Evolutionary conservation across 441 rosid species (phyloP), one percentile per base, ranked within the genome.

Genomic region (Gossypium laxum): DNA sequence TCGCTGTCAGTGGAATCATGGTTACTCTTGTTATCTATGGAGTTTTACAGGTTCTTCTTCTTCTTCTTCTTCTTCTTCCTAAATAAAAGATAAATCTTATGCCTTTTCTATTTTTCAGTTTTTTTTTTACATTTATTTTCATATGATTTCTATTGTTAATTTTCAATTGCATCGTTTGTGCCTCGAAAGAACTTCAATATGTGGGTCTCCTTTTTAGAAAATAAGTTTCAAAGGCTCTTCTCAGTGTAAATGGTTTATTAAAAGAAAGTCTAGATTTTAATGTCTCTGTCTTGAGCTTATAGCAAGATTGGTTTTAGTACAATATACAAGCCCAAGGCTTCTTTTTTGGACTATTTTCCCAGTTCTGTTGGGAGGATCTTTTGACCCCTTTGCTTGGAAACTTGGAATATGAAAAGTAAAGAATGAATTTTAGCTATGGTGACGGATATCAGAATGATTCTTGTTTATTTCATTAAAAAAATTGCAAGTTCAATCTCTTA

Each of bases 1-100:
- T 93, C 32, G 93, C 97, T 1, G 95, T 91, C 34, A 22, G 80
- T 47, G 97, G 98, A 73, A 91, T 93, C 86, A 93, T 93, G 96
- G 75, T 78, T 70, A 91, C 98, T 77, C 98, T 93, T 59, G 98
- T 93, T 67, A 82, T 91, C 82, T 93, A 93, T 61, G 98, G 98
- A 58, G 79, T 93, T 79, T 76, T 93, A 38, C 98, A 89, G 95
- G 96, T 88, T 64, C 45, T n/a, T 30, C 58, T 8, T 12, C 14
- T 55, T 21, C 22, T 17, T 14, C n/a, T 60, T 19, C 26, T 7
- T 11, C 17, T 59, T 21, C n/a, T 21, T 21, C 21, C 6, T 17
- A 34, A 34, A 34, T 34, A 34, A 34, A 34, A 34, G 41, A 34
- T 34, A 17, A 11, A 21, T 8, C 11, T 56, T 11, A 3, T 11